These are phyloP conservation scores for Phytophthora pistaciae DNA, from an alignment of 352 stramenopile species.

Conservation along the genomic window DNA sequence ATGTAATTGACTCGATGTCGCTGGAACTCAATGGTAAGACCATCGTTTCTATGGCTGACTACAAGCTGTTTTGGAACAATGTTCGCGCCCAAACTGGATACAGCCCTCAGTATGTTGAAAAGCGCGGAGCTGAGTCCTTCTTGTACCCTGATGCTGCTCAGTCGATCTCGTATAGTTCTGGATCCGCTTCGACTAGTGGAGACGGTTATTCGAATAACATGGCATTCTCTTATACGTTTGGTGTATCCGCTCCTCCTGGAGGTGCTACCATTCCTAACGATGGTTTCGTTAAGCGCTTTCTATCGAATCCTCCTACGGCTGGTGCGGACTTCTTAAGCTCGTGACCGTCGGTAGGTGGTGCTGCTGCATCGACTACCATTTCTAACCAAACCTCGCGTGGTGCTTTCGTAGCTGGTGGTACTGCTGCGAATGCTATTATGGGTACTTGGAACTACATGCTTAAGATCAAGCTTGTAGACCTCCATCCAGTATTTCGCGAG, in stretches of 20 bases:
- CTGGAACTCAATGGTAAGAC: conserved; percentile 36
- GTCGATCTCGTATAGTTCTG: conserved; percentile 11
- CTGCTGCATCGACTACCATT: not conserved
- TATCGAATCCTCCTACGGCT: conserved; percentile 18
- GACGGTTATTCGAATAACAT: conserved; percentile 31
- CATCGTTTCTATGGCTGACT: conserved; percentile 29
- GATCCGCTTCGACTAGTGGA: too few relatives aligned
- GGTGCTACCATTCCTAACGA: conserved; percentile 17
- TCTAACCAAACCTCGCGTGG: not conserved
- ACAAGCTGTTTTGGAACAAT: conserved; percentile 39
- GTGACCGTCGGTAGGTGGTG: not conserved
- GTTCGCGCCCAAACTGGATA: conserved; percentile 36
- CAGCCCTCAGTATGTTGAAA: conserved; percentile 25
- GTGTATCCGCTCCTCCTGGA: not conserved
- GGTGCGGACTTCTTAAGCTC: not conserved
- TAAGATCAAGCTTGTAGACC: conserved; percentile 5
- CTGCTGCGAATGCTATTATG: conserved; percentile 3
- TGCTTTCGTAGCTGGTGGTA: not conserved
- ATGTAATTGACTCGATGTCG: conserved; percentile 18
- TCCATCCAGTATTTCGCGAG: conserved; percentile 7
- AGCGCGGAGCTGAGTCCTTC: conserved; percentile 41
- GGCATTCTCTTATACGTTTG: conserved; percentile 3
- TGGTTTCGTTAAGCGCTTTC: conserved; percentile 9
- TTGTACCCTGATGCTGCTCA: conserved; percentile 31
- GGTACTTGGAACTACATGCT: conserved; percentile 18